Evolutionary conservation across 208 protist genomes (phyloP).

Genomic region (Ichthyophonus hoferi): DNA sequence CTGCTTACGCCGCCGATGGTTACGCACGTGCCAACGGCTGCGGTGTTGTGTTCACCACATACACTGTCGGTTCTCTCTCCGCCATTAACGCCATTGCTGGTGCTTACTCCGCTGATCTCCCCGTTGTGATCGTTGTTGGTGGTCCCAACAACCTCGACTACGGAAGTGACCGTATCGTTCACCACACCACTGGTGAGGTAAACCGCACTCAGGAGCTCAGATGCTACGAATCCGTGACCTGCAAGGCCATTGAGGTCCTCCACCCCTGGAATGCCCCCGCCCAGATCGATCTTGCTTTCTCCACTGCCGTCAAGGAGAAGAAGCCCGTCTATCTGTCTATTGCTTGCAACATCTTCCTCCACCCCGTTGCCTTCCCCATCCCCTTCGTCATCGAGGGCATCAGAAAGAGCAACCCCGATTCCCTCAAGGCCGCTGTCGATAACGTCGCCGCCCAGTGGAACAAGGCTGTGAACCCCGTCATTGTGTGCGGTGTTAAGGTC

Average conservation of each 20-base stretch:
- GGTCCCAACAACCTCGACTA: neutral
- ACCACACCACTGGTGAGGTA: neutral
- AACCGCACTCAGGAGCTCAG: neutral
- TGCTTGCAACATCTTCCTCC: neutral
- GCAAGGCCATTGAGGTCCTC: neutral
- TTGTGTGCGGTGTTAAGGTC: neutral
- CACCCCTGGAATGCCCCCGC: neutral
- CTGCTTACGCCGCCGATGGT: neutral
- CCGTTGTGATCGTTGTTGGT: neutral
- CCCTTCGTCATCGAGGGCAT: neutral
- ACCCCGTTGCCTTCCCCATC: neutral
- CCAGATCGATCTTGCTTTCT: neutral
- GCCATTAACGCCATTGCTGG: conserved; percentile 13
- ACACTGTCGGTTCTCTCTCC: no score
- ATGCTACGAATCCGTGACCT: neutral
- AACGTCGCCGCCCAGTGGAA: neutral
- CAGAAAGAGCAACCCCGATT: neutral
- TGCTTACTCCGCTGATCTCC: neutral
- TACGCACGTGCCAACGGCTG: neutral
- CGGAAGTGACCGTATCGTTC: neutral
- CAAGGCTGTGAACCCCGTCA: neutral
- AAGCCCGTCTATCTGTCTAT: neutral
- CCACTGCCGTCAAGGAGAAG: neutral
- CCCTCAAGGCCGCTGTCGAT: neutral
- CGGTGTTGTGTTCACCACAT: no score